A percentile compares a stretch with the other conserved stretches of the same genome.
These are phyloP conservation scores for Yarrowia keelungensis DNA, from an alignment of 805 yeast genomes.

Conservation along the genomic window DNA sequence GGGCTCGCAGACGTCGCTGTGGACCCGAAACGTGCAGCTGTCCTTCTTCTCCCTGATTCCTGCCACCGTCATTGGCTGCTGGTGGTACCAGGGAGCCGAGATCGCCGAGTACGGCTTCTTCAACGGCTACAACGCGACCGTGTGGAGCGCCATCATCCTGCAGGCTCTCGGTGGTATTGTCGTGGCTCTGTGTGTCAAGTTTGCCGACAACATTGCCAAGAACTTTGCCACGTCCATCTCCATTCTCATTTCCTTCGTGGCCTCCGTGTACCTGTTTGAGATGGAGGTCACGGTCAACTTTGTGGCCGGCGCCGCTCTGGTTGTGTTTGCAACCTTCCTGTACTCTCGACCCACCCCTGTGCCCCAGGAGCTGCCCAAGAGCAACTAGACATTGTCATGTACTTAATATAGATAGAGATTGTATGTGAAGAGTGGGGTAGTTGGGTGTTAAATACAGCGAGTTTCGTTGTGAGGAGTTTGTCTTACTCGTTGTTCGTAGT, in stretches of 20 bases:
- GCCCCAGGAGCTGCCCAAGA: conserved; percentile 28
- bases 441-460: too few relatives aligned
- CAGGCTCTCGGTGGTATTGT: conserved; percentile 55
- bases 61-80: conserved; percentile 51
- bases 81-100: conserved; percentile 50
- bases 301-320: conserved; percentile 50
- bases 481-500: too few relatives aligned
- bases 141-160: conserved; percentile 51
- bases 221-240: conserved; percentile 54
- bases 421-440: neutral
- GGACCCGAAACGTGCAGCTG: conserved; percentile 54
- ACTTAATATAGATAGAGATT: conserved; percentile 18
- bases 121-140: conserved; percentile 52
- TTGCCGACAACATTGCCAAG: conserved; percentile 55
- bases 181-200: conserved; percentile 54
- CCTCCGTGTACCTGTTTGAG: conserved; percentile 51
- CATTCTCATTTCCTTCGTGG: conserved; percentile 52
- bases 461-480: too few relatives aligned
- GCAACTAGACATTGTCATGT: conserved; percentile 25
- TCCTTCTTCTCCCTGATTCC: conserved; percentile 53
- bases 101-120: conserved; percentile 52
- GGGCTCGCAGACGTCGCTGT: conserved; percentile 50
- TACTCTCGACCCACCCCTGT: conserved; percentile 44
- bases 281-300: conserved; percentile 50
- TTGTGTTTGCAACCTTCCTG: conserved; percentile 51